These are phyloP conservation scores for Penicillium nordicum DNA, from an alignment of 2,329 filamentous ascomycete genomes.

Conservation along the genomic window DNA sequence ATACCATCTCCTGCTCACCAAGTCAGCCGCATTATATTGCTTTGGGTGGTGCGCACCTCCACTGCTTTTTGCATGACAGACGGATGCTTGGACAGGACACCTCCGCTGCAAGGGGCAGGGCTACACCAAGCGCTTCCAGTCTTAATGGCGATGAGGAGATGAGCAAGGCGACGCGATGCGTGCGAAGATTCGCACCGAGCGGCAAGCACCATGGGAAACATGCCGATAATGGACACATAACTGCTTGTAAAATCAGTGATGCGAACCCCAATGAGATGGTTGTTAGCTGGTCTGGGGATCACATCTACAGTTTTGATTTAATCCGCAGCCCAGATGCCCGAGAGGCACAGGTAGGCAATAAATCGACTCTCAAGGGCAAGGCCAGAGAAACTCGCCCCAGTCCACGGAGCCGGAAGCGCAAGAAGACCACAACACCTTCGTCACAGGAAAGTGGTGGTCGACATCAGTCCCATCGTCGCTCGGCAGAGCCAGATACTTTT, in stretches of 20 bases:
- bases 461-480: constrained; percentile 49
- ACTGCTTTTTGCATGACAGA: constrained; percentile 66
- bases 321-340: constrained; percentile 55
- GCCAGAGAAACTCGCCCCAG: constrained; percentile 21
- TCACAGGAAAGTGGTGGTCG: constrained; percentile 43
- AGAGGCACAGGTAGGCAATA: constrained; percentile 37
- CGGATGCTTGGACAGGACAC: constrained; percentile 63
- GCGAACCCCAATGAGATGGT: constrained; percentile 65
- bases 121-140: constrained; percentile 42
- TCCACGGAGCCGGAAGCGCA: constrained; percentile 53
- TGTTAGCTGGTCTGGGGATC: constrained; percentile 65
- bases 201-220: constrained; percentile 49
- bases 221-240: constrained; percentile 62
- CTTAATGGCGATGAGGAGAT: constrained; percentile 53
- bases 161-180: constrained; percentile 60
- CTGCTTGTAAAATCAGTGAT: constrained; percentile 68
- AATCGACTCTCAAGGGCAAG: constrained; percentile 20
- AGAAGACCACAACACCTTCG: constrained; percentile 48
- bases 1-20: constrained; percentile 65
- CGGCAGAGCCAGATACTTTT: constrained; percentile 46
- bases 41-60: constrained; percentile 63
- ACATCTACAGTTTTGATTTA: constrained; percentile 65
- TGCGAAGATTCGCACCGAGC: constrained; percentile 62
- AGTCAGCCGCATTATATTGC: constrained; percentile 68
- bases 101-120: constrained; percentile 51